A percentile compares a stretch with the other conserved stretches of the same genome.
These are phyloP conservation scores for Neonectria magnoliae DNA, from an alignment of 2,329 filamentous ascomycete genomes.

Conservation along the genomic window DNA sequence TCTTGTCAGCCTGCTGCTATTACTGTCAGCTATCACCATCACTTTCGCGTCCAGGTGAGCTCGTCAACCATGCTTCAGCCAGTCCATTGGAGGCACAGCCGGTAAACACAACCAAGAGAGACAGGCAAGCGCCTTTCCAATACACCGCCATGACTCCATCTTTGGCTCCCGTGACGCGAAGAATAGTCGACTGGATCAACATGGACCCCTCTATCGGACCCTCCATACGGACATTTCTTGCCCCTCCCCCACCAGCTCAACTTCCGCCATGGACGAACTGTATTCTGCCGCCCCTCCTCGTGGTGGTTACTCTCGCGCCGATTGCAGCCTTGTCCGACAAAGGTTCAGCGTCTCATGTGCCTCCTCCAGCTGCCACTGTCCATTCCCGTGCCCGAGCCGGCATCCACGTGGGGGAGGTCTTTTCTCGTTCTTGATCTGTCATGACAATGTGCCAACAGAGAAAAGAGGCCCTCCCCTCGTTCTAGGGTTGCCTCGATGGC, in stretches of 20 bases:
- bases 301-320: conserved; percentile 39
- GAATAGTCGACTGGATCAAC: conserved; percentile 26
- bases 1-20: not conserved
- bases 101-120: not conserved
- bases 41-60: not conserved
- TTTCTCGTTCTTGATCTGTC: conserved; percentile 17
- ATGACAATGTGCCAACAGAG: conserved; percentile 27
- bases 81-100: not conserved
- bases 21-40: not conserved
- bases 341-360: conserved; percentile 31
- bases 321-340: conserved; percentile 37
- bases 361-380: conserved; percentile 11
- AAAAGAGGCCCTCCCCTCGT: conserved; percentile 39
- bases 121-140: conserved; percentile 9
- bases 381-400: conserved; percentile 29
- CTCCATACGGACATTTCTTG: conserved; percentile 26
- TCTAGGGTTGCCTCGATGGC: not conserved
- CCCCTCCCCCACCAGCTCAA: conserved; percentile 40
- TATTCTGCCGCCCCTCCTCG: conserved; percentile 43
- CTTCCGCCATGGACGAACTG: conserved; percentile 43
- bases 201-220: conserved; percentile 40
- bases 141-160: conserved; percentile 22
- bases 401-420: conserved; percentile 42
- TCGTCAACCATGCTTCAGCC: not conserved
- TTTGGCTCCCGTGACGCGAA: conserved; percentile 23